A percentile compares a stretch with the other conserved stretches of the same genome.
These are phyloP conservation scores for Xylaria hypoxylon DNA, from an alignment of 2,329 filamentous ascomycete genomes.

Conservation along the genomic window DNA sequence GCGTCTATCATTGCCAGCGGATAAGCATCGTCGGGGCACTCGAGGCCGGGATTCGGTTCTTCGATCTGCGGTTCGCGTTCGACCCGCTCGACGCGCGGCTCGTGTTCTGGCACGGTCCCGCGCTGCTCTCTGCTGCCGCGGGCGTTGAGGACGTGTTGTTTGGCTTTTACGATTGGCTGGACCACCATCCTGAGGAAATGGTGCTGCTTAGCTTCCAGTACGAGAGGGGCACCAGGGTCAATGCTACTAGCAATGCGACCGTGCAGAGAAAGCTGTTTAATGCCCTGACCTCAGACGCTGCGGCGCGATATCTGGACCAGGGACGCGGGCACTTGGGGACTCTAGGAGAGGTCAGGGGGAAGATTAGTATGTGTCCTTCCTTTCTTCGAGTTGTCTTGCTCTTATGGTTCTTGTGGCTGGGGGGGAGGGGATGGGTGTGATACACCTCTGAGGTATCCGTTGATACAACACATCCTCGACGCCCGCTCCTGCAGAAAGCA, in stretches of 20 bases:
- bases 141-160: conserved; percentile 59
- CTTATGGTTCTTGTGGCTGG: background rate
- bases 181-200: conserved; percentile 58
- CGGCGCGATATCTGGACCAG: conserved; percentile 54
- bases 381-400: background rate
- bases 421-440: too few relatives aligned
- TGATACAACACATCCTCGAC: too few relatives aligned
- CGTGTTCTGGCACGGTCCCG: conserved; percentile 62
- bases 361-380: conserved; percentile 41
- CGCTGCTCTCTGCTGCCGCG: conserved; percentile 58
- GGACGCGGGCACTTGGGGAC: conserved; percentile 28
- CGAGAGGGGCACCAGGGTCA: conserved; percentile 53
- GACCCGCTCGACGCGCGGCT: conserved; percentile 59
- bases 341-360: conserved; percentile 43
- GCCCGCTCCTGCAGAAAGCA: too few relatives aligned
- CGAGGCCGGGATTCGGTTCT: conserved; percentile 60
- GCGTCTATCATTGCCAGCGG: conserved; percentile 58
- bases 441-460: background rate
- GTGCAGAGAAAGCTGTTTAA: conserved; percentile 55
- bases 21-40: conserved; percentile 54
- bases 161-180: conserved; percentile 62
- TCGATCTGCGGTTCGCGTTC: conserved; percentile 62
- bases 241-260: conserved; percentile 51
- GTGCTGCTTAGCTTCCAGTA: conserved; percentile 62
- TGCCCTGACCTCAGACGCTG: conserved; percentile 54